These are phyloP conservation scores for Neotropicomus parvogracilis DNA, from an alignment of 1,284 basidiomycete species.

Conservation along the genomic window DNA sequence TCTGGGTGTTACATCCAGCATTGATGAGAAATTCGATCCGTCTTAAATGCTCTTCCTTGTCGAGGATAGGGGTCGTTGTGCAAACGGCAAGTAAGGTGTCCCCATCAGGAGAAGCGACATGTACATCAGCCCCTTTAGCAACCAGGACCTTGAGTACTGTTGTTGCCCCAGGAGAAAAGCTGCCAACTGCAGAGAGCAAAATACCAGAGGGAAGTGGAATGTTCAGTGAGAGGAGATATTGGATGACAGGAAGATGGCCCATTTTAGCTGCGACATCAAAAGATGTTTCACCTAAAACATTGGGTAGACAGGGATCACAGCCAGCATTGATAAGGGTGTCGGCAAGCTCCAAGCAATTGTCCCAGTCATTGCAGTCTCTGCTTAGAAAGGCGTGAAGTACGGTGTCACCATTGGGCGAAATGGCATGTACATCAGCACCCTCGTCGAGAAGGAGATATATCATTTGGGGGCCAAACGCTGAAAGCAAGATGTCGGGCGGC, in stretches of 20 bases:
- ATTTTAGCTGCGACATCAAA: background rate
- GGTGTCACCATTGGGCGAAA: background rate
- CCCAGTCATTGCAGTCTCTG: too few relatives aligned
- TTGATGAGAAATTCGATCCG: background rate
- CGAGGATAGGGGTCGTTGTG: accelerated
- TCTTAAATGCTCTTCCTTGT: background rate
- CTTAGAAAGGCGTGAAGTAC: background rate
- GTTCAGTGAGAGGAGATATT: background rate
- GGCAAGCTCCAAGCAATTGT: background rate
- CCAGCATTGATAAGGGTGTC: background rate
- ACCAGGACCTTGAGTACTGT: conserved; percentile 4
- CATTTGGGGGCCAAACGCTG: too few relatives aligned
- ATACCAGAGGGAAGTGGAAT: background rate
- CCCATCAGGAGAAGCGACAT: background rate
- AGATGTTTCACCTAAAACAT: background rate
- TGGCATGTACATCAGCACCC: background rate
- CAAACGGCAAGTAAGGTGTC: conserved; percentile 11
- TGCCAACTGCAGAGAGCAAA: background rate
- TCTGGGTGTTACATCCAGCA: conserved; percentile 8
- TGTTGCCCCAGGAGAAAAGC: too few relatives aligned
- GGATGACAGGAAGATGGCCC: background rate
- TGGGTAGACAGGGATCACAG: background rate
- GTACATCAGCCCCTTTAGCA: background rate
- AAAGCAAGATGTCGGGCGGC: too few relatives aligned
- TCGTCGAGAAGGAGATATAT: too few relatives aligned